Evolutionary conservation across 129 eudicot genomes (phyloP), one percentile per base, ranked within the genome.

Genomic region (Centaurea solstitialis): DNA sequence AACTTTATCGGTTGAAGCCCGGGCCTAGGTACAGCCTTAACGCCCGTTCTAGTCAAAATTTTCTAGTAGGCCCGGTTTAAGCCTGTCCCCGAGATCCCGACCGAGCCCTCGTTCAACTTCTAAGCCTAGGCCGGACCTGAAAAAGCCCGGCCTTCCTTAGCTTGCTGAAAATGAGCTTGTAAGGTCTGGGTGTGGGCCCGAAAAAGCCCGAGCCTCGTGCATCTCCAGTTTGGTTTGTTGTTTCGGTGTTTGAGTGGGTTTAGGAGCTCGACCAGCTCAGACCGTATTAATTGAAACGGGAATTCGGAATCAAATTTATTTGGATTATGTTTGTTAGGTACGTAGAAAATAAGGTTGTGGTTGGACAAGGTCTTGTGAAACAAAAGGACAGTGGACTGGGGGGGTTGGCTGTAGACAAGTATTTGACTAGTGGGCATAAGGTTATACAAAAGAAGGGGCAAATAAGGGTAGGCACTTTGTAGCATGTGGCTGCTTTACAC

Each of bases 401-500:
- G 40, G 68, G 74, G n/a, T n/a, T n/a, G n/a, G 10, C 64, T 64
- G 67, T 62, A 73, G 43, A 41, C 79, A 81, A 74, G 38, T 66
- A 74, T 74, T 67, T 45, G 80, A 81, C 70, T 12, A 6, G 18
- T 74, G 76, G 76, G 76, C 33, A 75, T 47, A 24, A 53, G 53
- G 71, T 37, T 43, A 75, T 47, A 23, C 37, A 75, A 81, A 74
- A 68, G 68, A 66, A 77, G 65, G 73, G 65, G 41, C 24, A 66
- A 28, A 28, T 68, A 45, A 69, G 59, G 50, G 72, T 62, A 9
- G 20, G 33, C 80, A 45, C 12, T 50, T 74, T 74, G 75, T 67
- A 65, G 69, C 80, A 81, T 74, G 85, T 81, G 79, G 79, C 47
- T 81, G 43, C 85, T 75, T 81, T 75, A 81, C 70, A 81, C 85